Evolutionary conservation across 352 stramenopile species (phyloP).

Genomic region (Pythium sukuiense): DNA sequence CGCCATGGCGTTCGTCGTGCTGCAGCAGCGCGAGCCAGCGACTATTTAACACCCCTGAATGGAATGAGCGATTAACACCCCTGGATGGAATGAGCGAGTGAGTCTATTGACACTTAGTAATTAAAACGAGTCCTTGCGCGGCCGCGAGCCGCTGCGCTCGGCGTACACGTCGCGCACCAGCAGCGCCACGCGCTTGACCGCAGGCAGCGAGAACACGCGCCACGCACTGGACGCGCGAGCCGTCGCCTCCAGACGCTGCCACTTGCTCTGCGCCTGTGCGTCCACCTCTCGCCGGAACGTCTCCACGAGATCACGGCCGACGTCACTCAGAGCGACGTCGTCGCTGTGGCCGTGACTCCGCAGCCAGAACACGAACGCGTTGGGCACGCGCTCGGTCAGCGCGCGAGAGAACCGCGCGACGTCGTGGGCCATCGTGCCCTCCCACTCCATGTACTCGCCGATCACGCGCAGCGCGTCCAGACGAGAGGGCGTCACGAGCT

Average conservation of each 20-base stretch:
- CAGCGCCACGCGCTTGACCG: slow-evolving; percentile 45
- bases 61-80: too few relatives aligned
- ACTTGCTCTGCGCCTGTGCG: slow-evolving; percentile 38
- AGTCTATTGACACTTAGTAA: background rate
- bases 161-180: slow-evolving; percentile 69
- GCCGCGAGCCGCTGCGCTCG: slow-evolving; percentile 34
- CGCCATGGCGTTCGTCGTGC: slow-evolving; percentile 73
- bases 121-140: slow-evolving; percentile 62
- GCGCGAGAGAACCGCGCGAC: slow-evolving; percentile 67
- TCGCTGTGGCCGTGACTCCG: slow-evolving; percentile 32
- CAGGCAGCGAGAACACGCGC: slow-evolving; percentile 17
- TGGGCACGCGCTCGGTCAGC: slow-evolving; percentile 60
- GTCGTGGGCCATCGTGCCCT: slow-evolving; percentile 82
- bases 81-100: background rate
- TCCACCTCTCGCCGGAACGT: slow-evolving; percentile 52
- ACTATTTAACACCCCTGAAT: too few relatives aligned
- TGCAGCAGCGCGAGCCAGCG: slow-evolving; percentile 42
- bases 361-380: slow-evolving; percentile 80
- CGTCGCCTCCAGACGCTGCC: slow-evolving; percentile 38
- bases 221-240: slow-evolving; percentile 28
- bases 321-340: background rate
- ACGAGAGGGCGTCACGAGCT: slow-evolving; percentile 55
- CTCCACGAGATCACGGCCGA: slow-evolving; percentile 35
- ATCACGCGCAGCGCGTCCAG: slow-evolving; percentile 65
- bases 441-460: slow-evolving; percentile 85